Evolutionary conservation across 139 green algal species (phyloP).

Genomic region (Eudorina sp.): DNA sequence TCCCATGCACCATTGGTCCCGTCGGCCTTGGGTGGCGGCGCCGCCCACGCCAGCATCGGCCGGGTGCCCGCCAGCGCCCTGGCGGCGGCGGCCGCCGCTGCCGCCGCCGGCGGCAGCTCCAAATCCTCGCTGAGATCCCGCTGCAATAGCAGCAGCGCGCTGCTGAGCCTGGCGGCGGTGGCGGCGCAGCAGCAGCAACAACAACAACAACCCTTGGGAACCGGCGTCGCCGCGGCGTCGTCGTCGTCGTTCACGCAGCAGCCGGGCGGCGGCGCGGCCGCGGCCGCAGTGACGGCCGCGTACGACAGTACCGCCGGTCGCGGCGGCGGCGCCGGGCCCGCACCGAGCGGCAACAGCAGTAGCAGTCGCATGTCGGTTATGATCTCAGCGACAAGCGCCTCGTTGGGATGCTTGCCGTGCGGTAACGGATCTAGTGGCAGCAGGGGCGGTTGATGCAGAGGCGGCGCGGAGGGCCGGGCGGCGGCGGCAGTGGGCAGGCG

Average conservation of each 20-base stretch:
- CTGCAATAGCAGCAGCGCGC: neutral
- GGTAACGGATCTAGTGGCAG: neutral
- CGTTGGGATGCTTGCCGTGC: neutral
- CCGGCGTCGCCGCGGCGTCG: too few relatives aligned
- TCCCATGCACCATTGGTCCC: too few relatives aligned
- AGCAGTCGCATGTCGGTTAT: neutral
- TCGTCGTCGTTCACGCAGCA: too few relatives aligned
- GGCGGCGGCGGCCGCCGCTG: neutral
- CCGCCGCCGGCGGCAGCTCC: too few relatives aligned
- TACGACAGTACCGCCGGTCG: neutral
- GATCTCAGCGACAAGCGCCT: neutral
- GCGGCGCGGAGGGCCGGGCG: neutral
- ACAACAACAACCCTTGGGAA: neutral
- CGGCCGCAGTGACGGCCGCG: too few relatives aligned
- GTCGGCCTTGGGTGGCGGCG: too few relatives aligned
- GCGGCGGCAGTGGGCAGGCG: too few relatives aligned
- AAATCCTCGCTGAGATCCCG: neutral
- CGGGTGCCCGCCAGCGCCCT: neutral
- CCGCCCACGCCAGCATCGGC: neutral
- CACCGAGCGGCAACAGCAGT: too few relatives aligned
- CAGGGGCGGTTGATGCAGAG: neutral
- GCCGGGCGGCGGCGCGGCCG: neutral
- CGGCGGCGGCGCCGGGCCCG: neutral
- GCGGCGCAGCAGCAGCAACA: neutral
- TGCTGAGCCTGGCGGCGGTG: neutral